Evolutionary conservation across 192 early-diverging fungal genomes (phyloP), one percentile per base, ranked within the genome.

Genomic region (Linnemannia elongata): DNA sequence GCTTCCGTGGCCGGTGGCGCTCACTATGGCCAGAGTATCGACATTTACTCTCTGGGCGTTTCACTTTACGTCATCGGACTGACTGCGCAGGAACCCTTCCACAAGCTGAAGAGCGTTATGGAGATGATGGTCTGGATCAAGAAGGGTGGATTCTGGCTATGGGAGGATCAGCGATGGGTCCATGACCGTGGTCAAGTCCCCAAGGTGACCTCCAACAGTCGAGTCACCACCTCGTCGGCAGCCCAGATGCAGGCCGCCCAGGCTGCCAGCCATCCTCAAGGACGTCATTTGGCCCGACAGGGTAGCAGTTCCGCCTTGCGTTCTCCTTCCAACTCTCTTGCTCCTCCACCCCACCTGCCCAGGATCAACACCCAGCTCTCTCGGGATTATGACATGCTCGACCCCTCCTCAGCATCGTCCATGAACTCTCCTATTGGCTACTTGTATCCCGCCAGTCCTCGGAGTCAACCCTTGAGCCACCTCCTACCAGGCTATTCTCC

Each of bases 141-240:
- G 15, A 92, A 90, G 75, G 93, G 93, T 55, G 93, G 92, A 8
- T 94, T 94, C 74, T 94, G 93, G 93, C 85, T 89, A 30, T 92
- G 90, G 89, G 93, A 93, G 75, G 87, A 88, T 30, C 85, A 87
- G 39, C 41, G 76, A 36, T 87, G 85, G 85, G 52, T 87, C 9
- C 85, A 87, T 55, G 85, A 87, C 54, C 85, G 85, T 57, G 85
- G 85, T 20, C 85, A 72, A 4, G 57, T 87, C 17, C 85, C 85
- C 17, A 87, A 87, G 41, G 52, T 55, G 2, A 78, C 79, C 8
- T 27, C 49, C 6, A 74, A 36, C 27, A 80, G 74, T 42, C 83
- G 75, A 30, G 45, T 68, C 35, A 69, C 83, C 0, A 74, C 55
- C 8, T 85, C 83, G 1, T 71, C 70, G 1, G 74, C 75, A 22